Evolutionary conservation across 805 yeast species (phyloP).

Genomic region (Yarrowia keelungensis): DNA sequence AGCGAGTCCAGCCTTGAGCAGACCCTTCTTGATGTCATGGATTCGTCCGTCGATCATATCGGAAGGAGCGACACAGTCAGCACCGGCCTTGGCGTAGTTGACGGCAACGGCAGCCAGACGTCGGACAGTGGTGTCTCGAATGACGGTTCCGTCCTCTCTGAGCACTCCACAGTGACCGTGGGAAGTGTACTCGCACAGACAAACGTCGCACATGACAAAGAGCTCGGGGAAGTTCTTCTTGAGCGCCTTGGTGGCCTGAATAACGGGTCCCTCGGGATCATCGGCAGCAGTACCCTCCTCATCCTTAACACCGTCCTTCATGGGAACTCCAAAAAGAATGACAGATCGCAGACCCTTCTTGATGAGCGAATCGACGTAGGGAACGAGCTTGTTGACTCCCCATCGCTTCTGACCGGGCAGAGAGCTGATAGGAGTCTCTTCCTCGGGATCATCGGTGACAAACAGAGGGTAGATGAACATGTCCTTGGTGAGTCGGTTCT

Average conservation of each 20-base stretch:
- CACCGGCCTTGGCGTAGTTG: constrained; percentile 95
- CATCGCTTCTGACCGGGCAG: constrained; percentile 87
- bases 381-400: constrained; percentile 80
- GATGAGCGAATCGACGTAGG: constrained; percentile 72
- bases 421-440: constrained; percentile 73
- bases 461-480: constrained; percentile 95
- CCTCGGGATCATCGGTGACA: constrained; percentile 80
- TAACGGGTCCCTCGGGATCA: constrained; percentile 95
- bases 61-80: constrained; percentile 93
- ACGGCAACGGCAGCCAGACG: constrained; percentile 94
- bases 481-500: constrained; percentile 79
- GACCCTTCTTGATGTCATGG: constrained; percentile 82
- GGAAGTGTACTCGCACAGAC: constrained; percentile 93
- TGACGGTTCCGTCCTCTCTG: constrained; percentile 83
- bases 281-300: constrained; percentile 87
- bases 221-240: constrained; percentile 75
- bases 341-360: constrained; percentile 85
- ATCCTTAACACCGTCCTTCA: constrained; percentile 79
- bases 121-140: constrained; percentile 73
- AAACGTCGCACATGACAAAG: constrained; percentile 91
- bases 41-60: constrained; percentile 98
- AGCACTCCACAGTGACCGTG: constrained; percentile 98
- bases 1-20: constrained; percentile 80
- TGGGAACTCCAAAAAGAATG: constrained; percentile 89
- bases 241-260: constrained; percentile 72